A percentile compares a stretch with the other conserved stretches of the same genome.
Evolutionary conservation across 345 rosid species (phyloP).

Genomic region (Populus pruinosa): DNA sequence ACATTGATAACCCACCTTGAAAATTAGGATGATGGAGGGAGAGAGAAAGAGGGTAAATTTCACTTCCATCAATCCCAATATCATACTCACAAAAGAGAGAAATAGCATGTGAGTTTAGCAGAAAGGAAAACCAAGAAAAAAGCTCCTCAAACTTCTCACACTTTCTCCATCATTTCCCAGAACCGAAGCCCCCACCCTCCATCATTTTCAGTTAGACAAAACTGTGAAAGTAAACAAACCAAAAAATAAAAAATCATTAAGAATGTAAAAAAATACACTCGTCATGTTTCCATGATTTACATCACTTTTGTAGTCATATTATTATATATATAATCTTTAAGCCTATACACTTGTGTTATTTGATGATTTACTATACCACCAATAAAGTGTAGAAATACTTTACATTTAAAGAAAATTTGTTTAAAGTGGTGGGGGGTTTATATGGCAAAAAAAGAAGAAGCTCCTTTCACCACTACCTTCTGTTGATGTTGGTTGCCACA

Average conservation of each 20-base stretch:
- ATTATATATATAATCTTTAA: background rate
- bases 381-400: background rate
- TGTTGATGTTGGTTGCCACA: conserved; percentile 57
- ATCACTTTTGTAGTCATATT: conserved; percentile 12
- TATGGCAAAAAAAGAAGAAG: background rate
- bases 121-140: background rate
- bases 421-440: background rate
- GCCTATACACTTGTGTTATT: background rate
- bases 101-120: background rate
- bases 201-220: conserved; percentile 41
- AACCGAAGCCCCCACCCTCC: conserved; percentile 36
- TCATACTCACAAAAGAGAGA: conserved; percentile 20
- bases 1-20: conserved; percentile 49
- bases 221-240: conserved; percentile 7
- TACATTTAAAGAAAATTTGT: background rate
- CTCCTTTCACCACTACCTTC: conserved; percentile 31
- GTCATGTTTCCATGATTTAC: background rate
- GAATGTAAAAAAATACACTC: background rate
- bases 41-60: background rate
- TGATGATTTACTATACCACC: background rate
- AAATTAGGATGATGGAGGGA: conserved; percentile 25
- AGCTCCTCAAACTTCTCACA: background rate
- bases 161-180: conserved; percentile 39
- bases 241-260: background rate
- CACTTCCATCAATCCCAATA: conserved; percentile 45